phyloP scores from a whole-genome alignment of 2,329 filamentous ascomycete genomes.

The Magnaporthiopsis incrustans region DNA sequence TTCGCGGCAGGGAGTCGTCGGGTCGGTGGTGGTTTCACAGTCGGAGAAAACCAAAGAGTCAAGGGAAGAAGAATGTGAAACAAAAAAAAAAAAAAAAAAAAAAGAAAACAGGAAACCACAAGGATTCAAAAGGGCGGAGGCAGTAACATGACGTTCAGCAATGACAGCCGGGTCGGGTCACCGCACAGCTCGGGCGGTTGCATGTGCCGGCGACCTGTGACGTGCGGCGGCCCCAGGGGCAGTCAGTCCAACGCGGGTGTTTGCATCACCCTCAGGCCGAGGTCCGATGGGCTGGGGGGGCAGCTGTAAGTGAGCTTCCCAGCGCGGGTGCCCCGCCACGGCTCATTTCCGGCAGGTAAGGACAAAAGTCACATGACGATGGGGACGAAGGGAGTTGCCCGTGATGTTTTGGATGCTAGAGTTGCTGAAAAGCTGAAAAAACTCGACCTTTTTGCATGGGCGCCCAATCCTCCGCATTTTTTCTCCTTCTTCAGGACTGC shows the following conservation, averaged over 20 bases:
- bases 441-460: too few relatives aligned
- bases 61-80: neutral
- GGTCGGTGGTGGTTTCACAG: neutral
- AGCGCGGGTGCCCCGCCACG: neutral
- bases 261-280: slow-evolving; percentile 1
- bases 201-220: slow-evolving; percentile 1
- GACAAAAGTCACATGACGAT: neutral
- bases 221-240: neutral
- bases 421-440: too few relatives aligned
- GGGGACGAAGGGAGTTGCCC: neutral
- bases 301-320: neutral
- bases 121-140: neutral
- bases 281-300: neutral
- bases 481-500: too few relatives aligned
- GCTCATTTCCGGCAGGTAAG: neutral
- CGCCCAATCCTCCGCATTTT: too few relatives aligned
- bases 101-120: neutral
- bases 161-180: neutral
- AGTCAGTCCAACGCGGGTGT: neutral
- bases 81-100: neutral
- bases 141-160: neutral
- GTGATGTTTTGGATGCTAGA: too few relatives aligned
- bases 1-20: neutral
- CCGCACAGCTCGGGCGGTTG: neutral
- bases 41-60: neutral